Evolutionary conservation across 2,329 filamentous ascomycete species (phyloP), one percentile per base, ranked within the genome.

Genomic region (Myriangium duriaei): DNA sequence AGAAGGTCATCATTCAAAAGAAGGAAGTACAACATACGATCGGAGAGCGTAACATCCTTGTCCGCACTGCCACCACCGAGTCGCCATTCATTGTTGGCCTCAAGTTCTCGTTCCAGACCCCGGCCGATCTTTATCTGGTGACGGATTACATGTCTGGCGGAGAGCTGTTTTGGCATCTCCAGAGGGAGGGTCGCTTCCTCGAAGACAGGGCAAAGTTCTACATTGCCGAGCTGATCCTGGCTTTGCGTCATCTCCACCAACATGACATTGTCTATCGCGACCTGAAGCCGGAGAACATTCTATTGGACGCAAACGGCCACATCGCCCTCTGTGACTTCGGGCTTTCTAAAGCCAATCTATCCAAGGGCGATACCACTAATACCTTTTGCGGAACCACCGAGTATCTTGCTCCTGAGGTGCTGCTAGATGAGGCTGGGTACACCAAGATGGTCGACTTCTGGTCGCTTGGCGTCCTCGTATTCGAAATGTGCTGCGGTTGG

Each of bases 381-480:
- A 98, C 91, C 1, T 98, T 98, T 61, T 98, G 91, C 57, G 91
- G 91, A 44, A 98, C 91, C 1, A 98, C 91, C 0, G 91, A 98
- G 58, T 98, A 98, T 55, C 72, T 98, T 13, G 91, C 91, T 0
- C 91, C 91, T 0, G 91, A 98, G 56, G 91, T 96, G 2, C 69
- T 98, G 11, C 66, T 98, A 31, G 91, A 98, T 50, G 91, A 98
- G 64, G 83, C 86, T 52, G 91, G 91, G 21, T 98, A 98, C 61
- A 96, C 91, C 39, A 96, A 96, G 65, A 96, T 98, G 91, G 91
- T 98, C 5, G 91, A 98, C 59, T 98, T 96, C 60, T 98, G 91
- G 91, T 98, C 91, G 2, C 71, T 98, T 10, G 91, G 91, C 41
- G 91, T 98, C 33, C 69, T 98, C 39, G 91, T 98, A 1, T 98